Conservation (phyloP, 148 eudicot species). For the Cornus kousa region DNA sequence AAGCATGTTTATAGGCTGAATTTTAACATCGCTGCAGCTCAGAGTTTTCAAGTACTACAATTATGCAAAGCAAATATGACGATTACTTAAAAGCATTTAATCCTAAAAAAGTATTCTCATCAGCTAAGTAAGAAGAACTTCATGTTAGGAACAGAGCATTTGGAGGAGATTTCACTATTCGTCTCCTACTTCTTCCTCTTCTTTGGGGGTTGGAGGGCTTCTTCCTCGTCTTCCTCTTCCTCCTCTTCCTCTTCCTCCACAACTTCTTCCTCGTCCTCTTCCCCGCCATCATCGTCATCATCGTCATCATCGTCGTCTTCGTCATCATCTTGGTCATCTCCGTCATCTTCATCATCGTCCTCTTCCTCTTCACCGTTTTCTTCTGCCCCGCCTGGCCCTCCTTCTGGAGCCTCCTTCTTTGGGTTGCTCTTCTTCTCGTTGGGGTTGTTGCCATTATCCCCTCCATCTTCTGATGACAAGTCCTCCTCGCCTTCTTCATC, state of each 20-base stretch:
- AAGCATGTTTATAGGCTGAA: no score
- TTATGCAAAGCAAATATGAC: background rate
- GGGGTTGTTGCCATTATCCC: slow-evolving; percentile 12
- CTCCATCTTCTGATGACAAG: slow-evolving; percentile 21
- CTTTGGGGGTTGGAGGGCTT: slow-evolving; percentile 37
- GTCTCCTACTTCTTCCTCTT: slow-evolving; percentile 27
- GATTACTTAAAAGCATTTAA: background rate
- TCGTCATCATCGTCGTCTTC: slow-evolving; percentile 19
- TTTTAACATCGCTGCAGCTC: background rate
- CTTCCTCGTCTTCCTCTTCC: slow-evolving; percentile 23
- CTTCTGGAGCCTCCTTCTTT: slow-evolving; percentile 8
- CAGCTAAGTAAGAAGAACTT: background rate
- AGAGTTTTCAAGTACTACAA: background rate
- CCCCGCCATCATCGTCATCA: slow-evolving; percentile 9
- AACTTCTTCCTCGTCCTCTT: slow-evolving; percentile 4
- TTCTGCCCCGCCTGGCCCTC: slow-evolving; percentile 17
- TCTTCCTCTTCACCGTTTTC: slow-evolving; percentile 29
- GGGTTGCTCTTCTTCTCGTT: slow-evolving; percentile 16
- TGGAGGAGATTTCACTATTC: background rate
- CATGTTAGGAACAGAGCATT: background rate
- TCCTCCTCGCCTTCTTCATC: slow-evolving; percentile 22
- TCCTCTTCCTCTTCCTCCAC: slow-evolving; percentile 23
- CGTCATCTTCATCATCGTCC: slow-evolving; percentile 13
- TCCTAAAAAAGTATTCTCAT: background rate
- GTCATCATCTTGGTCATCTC: slow-evolving; percentile 16